Evolutionary conservation across 257 asterid genomes (phyloP).

Genomic region (Paulownia fortunei): DNA sequence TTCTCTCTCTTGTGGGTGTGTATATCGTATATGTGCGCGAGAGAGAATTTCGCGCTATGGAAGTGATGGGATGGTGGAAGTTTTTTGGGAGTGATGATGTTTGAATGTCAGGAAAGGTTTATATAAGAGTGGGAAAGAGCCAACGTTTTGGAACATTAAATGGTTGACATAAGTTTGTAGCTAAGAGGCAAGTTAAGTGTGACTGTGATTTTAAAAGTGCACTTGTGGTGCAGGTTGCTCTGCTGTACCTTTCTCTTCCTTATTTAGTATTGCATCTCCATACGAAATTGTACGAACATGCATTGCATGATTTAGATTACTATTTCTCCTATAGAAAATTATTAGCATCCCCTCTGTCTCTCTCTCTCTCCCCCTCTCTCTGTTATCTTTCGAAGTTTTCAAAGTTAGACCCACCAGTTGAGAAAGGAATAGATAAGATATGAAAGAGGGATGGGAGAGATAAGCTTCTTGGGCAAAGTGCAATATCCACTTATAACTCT

Average conservation of each 20-base stretch:
- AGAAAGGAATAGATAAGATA: conserved; percentile 65
- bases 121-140: conserved; percentile 53
- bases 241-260: conserved; percentile 49
- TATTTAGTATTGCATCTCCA: conserved; percentile 35
- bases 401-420: conserved; percentile 54
- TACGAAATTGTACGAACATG: conserved; percentile 86
- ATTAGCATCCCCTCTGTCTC: conserved; percentile 14
- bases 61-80: background rate
- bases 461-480: conserved; percentile 75
- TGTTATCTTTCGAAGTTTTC: conserved; percentile 42
- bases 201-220: conserved; percentile 42
- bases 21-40: background rate
- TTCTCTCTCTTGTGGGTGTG: background rate
- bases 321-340: background rate
- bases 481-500: conserved; percentile 60
- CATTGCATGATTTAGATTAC: conserved; percentile 44
- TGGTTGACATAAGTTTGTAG: conserved; percentile 47
- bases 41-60: conserved; percentile 13
- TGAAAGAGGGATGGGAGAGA: conserved; percentile 62
- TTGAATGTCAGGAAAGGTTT: conserved; percentile 43
- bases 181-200: conserved; percentile 53
- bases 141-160: conserved; percentile 47
- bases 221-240: conserved; percentile 42
- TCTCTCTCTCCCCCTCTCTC: conserved; percentile 27
- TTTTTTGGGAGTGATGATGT: conserved; percentile 43